Percentiles rank a stretch among this genome's conserved stretches.
Evolutionary conservation across 768 basidiomycete genomes (phyloP).

Genomic region (Pleurotus salmoneostramineus): DNA sequence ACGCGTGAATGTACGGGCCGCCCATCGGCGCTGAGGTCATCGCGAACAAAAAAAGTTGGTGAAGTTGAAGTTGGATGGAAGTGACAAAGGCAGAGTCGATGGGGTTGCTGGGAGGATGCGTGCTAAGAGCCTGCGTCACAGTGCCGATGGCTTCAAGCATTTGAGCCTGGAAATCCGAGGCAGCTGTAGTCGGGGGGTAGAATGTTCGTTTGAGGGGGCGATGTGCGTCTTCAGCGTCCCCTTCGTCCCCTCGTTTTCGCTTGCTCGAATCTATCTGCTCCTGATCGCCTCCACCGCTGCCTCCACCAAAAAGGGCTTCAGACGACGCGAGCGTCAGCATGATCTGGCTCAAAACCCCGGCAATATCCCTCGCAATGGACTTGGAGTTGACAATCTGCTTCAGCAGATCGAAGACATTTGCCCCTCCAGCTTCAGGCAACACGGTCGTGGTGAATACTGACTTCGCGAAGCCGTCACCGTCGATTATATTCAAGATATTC

Average conservation of each 20-base stretch:
- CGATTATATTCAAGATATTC: conserved; percentile 54
- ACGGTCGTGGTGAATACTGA: conserved; percentile 47
- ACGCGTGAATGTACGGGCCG: conserved; percentile 47
- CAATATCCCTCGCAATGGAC: conserved; percentile 49
- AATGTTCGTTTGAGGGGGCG: conserved; percentile 42
- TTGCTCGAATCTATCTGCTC: conserved; percentile 70
- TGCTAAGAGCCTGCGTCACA: conserved; percentile 46
- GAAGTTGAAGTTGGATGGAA: conserved; percentile 69
- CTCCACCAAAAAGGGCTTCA: conserved; percentile 54
- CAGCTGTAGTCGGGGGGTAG: conserved; percentile 20
- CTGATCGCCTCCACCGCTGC: too few species aligned
- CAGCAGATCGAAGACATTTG: conserved; percentile 55
- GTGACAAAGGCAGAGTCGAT: conserved; percentile 58
- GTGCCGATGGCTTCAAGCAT: conserved; percentile 57
- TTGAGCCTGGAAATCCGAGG: conserved; percentile 48
- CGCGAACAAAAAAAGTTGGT: conserved; percentile 76
- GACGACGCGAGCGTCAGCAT: conserved; percentile 67
- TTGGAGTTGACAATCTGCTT: conserved; percentile 40
- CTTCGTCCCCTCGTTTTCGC: conserved; percentile 62
- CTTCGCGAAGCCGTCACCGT: conserved; percentile 52
- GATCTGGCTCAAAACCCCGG: conserved; percentile 53
- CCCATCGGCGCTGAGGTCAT: conserved; percentile 61
- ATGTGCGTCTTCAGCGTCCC: conserved; percentile 24
- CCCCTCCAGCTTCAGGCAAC: conserved; percentile 43
- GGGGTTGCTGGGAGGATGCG: conserved; percentile 32